These are phyloP conservation scores for Phytophthora pisi DNA, from an alignment of 352 stramenopile species.

Conservation along the genomic window DNA sequence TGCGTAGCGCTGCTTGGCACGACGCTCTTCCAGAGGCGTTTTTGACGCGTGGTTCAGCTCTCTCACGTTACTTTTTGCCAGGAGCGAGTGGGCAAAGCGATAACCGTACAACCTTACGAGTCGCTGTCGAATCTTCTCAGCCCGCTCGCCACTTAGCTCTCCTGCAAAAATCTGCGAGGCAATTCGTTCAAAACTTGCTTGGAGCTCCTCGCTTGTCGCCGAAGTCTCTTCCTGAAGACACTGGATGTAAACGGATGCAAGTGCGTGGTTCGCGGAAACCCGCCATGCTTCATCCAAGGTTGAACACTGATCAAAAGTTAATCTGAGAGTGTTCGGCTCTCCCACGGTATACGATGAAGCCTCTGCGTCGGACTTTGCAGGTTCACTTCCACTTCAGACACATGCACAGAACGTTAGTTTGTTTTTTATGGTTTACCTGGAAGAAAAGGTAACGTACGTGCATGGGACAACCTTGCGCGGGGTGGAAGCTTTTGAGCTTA, in stretches of 20 bases:
- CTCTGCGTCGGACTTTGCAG: constrained; percentile 3
- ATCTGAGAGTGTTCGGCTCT: not conserved
- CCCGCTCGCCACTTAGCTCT: constrained; percentile 22
- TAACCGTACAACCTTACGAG: constrained; percentile 57
- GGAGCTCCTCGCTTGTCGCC: not conserved
- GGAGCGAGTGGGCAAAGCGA: constrained; percentile 51
- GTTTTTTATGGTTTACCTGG: not conserved
- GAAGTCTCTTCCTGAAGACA: constrained; percentile 5
- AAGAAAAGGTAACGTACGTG: constrained; percentile 23
- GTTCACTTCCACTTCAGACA: constrained; percentile 21
- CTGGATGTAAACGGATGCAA: constrained; percentile 46
- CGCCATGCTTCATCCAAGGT: constrained; percentile 54
- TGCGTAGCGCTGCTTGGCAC: constrained; percentile 40
- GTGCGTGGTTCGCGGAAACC: constrained; percentile 51
- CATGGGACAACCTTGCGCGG: constrained; percentile 47
- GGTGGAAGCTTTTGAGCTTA: constrained; percentile 20
- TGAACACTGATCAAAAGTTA: constrained; percentile 28
- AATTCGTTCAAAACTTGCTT: constrained; percentile 30
- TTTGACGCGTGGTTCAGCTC: constrained; percentile 31
- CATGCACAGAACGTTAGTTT: not conserved
- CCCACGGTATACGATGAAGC: constrained; percentile 2
- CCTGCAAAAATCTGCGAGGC: constrained; percentile 27
- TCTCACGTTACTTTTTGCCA: constrained; percentile 54
- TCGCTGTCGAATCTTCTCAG: constrained; percentile 32
- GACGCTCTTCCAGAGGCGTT: constrained; percentile 40